Base-by-base conservation (phyloP, 2,329 filamentous ascomycete species). In the Ophiobolus disseminans region DNA sequence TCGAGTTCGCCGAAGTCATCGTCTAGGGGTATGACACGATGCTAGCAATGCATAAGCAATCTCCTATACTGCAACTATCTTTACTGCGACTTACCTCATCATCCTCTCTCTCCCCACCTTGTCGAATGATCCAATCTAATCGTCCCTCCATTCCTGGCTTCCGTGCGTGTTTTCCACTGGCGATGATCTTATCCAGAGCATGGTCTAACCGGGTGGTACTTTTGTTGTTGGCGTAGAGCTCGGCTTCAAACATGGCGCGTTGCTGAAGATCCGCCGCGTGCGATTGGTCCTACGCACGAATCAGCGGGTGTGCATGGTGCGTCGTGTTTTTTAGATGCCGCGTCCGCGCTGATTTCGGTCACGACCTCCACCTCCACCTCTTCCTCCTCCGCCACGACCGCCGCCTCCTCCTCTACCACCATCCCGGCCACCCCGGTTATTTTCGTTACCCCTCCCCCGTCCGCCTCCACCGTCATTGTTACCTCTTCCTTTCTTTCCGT, bases 161-260 rank as follows among this genome's bases (percentile, higher is more conserved):
- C n/a, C 13, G 30, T 14, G n/a, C 7, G 7, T 14, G 30, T 14
- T 11, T 11, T 7, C 23, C 23, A 7, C 11, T 26, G 7, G 23
- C 42, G 19, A 26, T 26, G 38, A 46, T 40, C 31, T 41, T 23
- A 4, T 46, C 40, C 4, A 50, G 20, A 19, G 25, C 28, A 7
- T 20, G 11, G n/a, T 40, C 11, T 16, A 13, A 23, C 22, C 6
- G 21, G 16, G 10, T 23, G 25, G n/a, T 10, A 28, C 25, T n/a
- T 9, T n/a, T 28, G 25, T 28, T 10, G 25, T n/a, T 28, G 25
- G 25, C 25, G n/a, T 28, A 10, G 25, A 28, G 9, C n/a, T 28
- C 9, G 25, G 10, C 25, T 10, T 28, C 25, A n/a, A 10, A n/a
- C 9, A 28, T 28, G 25, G 25, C 25, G 25, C 25, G 25, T 9